These are phyloP conservation scores for Canna indica DNA, from an alignment of 176 grass and related monocot species.

Conservation along the genomic window DNA sequence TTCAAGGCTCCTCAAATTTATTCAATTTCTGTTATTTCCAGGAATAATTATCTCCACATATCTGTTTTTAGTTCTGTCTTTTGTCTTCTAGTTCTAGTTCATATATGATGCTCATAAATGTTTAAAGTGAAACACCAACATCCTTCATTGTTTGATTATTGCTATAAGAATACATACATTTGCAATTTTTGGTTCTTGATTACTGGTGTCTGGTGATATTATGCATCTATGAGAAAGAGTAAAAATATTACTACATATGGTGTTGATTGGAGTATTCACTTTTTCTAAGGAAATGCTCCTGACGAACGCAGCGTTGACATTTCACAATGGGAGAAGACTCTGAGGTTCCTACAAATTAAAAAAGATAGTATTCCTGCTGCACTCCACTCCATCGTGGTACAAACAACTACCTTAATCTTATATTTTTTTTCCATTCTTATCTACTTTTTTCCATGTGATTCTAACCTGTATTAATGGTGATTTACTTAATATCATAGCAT, in stretches of 20 bases:
- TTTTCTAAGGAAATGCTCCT: conserved; percentile 99
- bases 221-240: conserved; percentile 3
- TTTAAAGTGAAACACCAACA: background rate
- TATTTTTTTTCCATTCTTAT: background rate
- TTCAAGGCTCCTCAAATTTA: background rate
- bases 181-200: background rate
- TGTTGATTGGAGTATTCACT: conserved; percentile 71
- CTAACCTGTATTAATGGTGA: background rate
- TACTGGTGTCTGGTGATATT: background rate
- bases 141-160: no score
- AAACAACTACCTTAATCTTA: conserved; percentile 13
- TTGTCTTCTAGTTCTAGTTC: background rate
- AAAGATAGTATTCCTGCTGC: conserved; percentile 82
- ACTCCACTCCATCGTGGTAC: conserved; percentile 92
- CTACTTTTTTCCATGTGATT: background rate
- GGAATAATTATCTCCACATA: no score
- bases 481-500: background rate
- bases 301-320: conserved; percentile 92
- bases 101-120: background rate
- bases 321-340: conserved; percentile 78
- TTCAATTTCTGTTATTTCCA: no score
- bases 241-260: conserved; percentile 46
- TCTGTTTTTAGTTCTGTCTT: background rate
- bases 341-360: conserved; percentile 75
- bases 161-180: background rate